A percentile compares a stretch with the other conserved stretches of the same genome.
These are phyloP conservation scores for Fusarium albidum DNA, from an alignment of 2,329 filamentous ascomycete genomes.

Conservation along the genomic window DNA sequence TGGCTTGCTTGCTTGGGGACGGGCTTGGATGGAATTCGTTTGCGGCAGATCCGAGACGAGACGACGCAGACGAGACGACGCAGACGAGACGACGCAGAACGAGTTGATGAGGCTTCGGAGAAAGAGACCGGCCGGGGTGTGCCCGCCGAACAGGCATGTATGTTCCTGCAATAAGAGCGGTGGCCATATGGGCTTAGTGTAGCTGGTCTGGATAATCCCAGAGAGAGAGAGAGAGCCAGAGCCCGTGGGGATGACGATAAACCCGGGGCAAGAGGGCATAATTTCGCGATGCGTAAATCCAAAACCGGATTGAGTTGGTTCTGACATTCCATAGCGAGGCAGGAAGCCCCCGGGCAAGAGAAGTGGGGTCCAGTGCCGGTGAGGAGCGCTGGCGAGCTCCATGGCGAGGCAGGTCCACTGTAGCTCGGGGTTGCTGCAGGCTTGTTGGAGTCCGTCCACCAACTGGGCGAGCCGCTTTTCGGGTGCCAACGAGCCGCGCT, in stretches of 20 bases:
- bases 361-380: constrained; percentile 4
- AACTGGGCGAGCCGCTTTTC: not conserved
- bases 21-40: constrained; percentile 9
- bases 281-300: constrained; percentile 21
- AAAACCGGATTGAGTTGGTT: constrained; percentile 32
- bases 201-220: not conserved
- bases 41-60: constrained; percentile 16
- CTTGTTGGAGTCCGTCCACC: not conserved
- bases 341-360: not conserved
- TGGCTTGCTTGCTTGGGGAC: too few relatives aligned
- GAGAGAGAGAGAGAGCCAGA: too few relatives aligned
- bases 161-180: constrained; percentile 22
- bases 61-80: not conserved
- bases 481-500: not conserved
- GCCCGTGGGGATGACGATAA: constrained; percentile 27
- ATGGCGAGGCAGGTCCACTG: too few relatives aligned
- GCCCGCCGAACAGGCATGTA: constrained; percentile 9
- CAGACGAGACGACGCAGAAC: not conserved
- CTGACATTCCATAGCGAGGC: constrained; percentile 21
- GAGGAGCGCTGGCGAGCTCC: too few relatives aligned
- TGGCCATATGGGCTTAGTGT: constrained; percentile 1
- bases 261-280: constrained; percentile 7
- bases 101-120: constrained; percentile 22
- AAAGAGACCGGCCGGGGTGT: constrained; percentile 24
- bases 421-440: constrained; percentile 3